Base-by-base conservation (phyloP, 1,284 basidiomycete genomes). In the Peniophora sp. region DNA sequence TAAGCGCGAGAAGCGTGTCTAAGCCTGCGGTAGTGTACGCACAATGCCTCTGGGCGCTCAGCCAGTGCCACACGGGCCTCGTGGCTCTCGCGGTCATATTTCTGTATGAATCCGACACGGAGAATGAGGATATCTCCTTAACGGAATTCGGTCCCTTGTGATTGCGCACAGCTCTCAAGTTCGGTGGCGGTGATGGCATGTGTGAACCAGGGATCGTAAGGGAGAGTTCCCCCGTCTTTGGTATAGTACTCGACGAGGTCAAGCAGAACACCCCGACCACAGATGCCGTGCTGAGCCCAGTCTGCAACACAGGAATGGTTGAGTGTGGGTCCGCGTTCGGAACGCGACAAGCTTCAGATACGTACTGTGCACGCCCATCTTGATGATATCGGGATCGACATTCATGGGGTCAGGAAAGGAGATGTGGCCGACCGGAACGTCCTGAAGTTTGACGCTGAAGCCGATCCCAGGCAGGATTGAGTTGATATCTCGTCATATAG, bases 201-300 rank as follows among this genome's bases (percentile, higher is more conserved):
- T 1, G 1, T 78, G 70, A 3, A 74, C 72, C 76, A 80, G 81
- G 0, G 85, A 61, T 88, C 80, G 57, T 83, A 85, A 0, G 80
- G 77, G 2, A 84, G 64, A 2, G 57, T 43, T 1, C 57, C 62
- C 0, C 73, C 73, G 14, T 67, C 64, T 10, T 68, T 67, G 1
- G 73, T 76, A 52, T 73, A 73, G 62, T 74, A 78, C 12, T 68
- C 62, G 44, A 85, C 79, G 14, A 87, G 64, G 62, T 88, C 85
- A 24, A 88, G 69, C 15, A 88, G 63, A 35, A 88, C 81, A 17
- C 81, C 85, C 2, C 85, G 75, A 0, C 85, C 83, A 50, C 80
- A 83, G 50, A 87, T 88, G 1, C 85, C 85, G 56, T 88, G 85
- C 27, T 78, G 72, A 0, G 85, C 82, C 80, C 82, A 85, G 60